Base-by-base conservation (phyloP, 306 rosid species). In the Cucumis hystrix region DNA sequence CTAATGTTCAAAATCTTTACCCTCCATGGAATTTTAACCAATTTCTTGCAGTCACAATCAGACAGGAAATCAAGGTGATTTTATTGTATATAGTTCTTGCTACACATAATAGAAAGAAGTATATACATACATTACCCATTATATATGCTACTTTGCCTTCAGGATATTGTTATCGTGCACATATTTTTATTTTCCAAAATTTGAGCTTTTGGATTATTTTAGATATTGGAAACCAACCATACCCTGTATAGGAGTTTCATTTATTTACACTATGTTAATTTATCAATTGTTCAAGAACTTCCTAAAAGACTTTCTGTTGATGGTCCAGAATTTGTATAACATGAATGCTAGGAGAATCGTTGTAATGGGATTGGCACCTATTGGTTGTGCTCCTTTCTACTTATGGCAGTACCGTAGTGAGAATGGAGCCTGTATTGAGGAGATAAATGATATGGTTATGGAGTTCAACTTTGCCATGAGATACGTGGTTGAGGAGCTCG, bases 381-480 rank as follows among this genome's bases (percentile, higher is more conserved):
- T 94, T 77, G 98, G 98, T 8, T 94, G 96, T 78, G 91, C 92
- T 15, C 98, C 98, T 76, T 86, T 85, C 85, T 90, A 87, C 84
- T 39, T 94, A 81, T 94, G 92, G 91, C 81, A 81, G 76, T 89
- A 87, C 66, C 60, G 80, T 51, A 85, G 85, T 80, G 72, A 64
- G 75, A 83, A 90, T 60, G 97, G 97, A 33, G 93, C 84, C 76
- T 92, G 98, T 58, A 60, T 88, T 67, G 93, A 89, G 49, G 90
- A 83, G 78, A 87, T 94, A 79, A 92, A 94, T 82, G 82, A 90
- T 85, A 90, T 92, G 91, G 91, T 85, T 35, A 73, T 88, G 84
- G 95, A 94, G 84, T 90, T 91, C 82, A 90, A 92, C 84, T 92
- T 89, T 77, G 85, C 78, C 74, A 90, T 91, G 91, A 90, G 98